Conservation (phyloP, 2,329 filamentous ascomycete genomes). For the Ceratocystiopsis sp. region DNA sequence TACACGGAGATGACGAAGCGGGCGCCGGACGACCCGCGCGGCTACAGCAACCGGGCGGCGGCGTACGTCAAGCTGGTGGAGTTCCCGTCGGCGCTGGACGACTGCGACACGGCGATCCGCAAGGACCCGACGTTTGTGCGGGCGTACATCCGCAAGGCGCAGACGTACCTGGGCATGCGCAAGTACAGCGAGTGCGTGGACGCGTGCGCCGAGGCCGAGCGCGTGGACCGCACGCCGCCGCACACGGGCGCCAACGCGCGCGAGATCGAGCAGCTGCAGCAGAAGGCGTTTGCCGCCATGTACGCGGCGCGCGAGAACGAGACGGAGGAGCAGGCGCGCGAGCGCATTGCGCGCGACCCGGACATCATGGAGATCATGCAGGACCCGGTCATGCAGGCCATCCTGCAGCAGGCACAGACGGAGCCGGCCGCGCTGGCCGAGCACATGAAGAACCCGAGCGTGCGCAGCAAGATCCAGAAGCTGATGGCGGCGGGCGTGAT, state of each 20-base stretch:
- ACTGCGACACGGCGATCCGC: constrained; percentile 84
- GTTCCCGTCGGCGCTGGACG: constrained; percentile 82
- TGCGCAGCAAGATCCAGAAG: constrained; percentile 85
- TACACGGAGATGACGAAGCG: constrained; percentile 97
- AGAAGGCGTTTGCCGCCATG: constrained; percentile 83
- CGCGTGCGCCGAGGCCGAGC: constrained; percentile 63
- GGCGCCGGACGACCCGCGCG: constrained; percentile 76
- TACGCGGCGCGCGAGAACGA: constrained; percentile 84
- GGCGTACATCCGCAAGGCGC: constrained; percentile 90
- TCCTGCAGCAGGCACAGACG: constrained; percentile 87
- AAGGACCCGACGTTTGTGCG: constrained; percentile 84
- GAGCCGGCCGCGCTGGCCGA: constrained; percentile 87
- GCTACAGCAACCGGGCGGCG: constrained; percentile 93
- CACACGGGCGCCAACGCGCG: constrained; percentile 60
- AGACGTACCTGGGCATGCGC: constrained; percentile 92
- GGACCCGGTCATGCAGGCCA: constrained; percentile 95
- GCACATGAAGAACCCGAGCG: constrained; percentile 85
- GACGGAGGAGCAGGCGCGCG: constrained; percentile 87
- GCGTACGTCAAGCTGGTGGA: constrained; percentile 94
- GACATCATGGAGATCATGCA: constrained; percentile 90
- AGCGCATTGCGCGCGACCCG: constrained; percentile 76
- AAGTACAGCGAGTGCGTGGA: constrained; percentile 94
- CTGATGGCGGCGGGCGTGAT: constrained; percentile 87
- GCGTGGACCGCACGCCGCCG: constrained; percentile 50
- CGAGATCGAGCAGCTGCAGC: constrained; percentile 86